phyloP scores from a whole-genome alignment of 2,329 filamentous ascomycete species.

The Thermothelomyces thermophilus region DNA sequence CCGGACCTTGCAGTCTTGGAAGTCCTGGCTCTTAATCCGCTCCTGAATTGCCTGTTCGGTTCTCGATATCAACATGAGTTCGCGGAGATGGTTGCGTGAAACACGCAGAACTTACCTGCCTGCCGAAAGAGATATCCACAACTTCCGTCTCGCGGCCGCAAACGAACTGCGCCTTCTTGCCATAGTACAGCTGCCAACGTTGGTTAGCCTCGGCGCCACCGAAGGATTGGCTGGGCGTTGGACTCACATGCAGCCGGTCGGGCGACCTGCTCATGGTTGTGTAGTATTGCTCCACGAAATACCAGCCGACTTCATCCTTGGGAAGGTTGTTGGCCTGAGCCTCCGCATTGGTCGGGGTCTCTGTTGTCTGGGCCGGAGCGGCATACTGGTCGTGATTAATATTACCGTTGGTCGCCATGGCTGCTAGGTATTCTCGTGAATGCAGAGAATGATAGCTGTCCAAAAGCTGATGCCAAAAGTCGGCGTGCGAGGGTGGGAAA shows the following conservation, averaged over 20 bases:
- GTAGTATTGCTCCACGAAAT: conserved; percentile 99
- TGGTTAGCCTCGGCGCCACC: conserved; percentile 3
- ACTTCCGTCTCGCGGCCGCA: conserved; percentile 87
- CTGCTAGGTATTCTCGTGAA: conserved; percentile 20
- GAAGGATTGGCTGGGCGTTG: background rate
- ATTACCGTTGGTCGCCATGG: conserved; percentile 55
- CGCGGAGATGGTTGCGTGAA: background rate
- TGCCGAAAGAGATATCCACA: conserved; percentile 77
- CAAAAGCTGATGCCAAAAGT: conserved; percentile 16
- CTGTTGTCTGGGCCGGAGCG: conserved; percentile 30
- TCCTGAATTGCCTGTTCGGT: conserved; percentile 75
- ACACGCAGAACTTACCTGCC: conserved; percentile 56
- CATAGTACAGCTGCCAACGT: conserved; percentile 70
- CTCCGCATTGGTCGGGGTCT: conserved; percentile 28
- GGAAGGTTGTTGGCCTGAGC: conserved; percentile 44
- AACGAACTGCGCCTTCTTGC: conserved; percentile 91
- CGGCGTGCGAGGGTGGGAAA: conserved; percentile 12
- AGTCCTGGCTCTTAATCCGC: conserved; percentile 85
- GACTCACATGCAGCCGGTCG: conserved; percentile 76
- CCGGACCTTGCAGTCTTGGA: conserved; percentile 97
- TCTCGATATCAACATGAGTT: background rate
- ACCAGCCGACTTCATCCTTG: conserved; percentile 98
- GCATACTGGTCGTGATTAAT: conserved; percentile 38
- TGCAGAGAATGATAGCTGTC: conserved; percentile 7
- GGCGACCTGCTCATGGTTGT: conserved; percentile 91